Base-by-base conservation (phyloP, 2,329 filamentous ascomycete genomes). In the Penicillium corylophilum region DNA sequence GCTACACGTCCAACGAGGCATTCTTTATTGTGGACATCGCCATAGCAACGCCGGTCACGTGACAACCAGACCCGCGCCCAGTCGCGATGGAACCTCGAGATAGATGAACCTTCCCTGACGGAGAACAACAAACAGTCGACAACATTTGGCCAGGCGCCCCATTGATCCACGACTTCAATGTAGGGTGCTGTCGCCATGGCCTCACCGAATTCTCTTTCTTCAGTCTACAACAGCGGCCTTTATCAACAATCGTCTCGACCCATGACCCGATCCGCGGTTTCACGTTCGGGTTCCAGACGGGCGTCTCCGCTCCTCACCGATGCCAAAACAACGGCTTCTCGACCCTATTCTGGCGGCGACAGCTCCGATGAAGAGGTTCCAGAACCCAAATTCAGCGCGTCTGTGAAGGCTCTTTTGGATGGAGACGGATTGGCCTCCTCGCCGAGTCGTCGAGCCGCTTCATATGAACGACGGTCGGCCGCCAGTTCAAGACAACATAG, bases 321-420 rank as follows among this genome's bases (percentile, higher is more conserved):
- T 28, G 57, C 61, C n/a, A 51, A 52, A 42, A 46, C 50, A 38
- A 59, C 62, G 5, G 43, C 64, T 2, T 53, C 68, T 3, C 64
- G 64, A 42, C 62, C 66, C 16, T 71, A 66, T 57, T 73, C 77
- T 1, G 70, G 86, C 60, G 86, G 89, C 63, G 92, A 96, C 68
- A 96, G 90, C 77, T 96, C 92, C 22, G 93, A 96, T 73, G 93
- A 96, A 65, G 93, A 96, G 73, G 89, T 95, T 24, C 88, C 89
- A 15, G 87, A 90, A 61, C 91, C 91, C 64, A 95, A 94, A 75
- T 88, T 96, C 69, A 96, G 91, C 69, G 91, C 92, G 64, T 83
- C 94, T 60, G 95, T 93, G 44, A 93, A 94, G 68, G 92, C 90
- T 18, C 79, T 96, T 15, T 79, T 96, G 47, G 79, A 79, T 46